These are phyloP conservation scores for Aspergillus neotritici DNA, from an alignment of 2,329 filamentous ascomycete species.

Conservation along the genomic window DNA sequence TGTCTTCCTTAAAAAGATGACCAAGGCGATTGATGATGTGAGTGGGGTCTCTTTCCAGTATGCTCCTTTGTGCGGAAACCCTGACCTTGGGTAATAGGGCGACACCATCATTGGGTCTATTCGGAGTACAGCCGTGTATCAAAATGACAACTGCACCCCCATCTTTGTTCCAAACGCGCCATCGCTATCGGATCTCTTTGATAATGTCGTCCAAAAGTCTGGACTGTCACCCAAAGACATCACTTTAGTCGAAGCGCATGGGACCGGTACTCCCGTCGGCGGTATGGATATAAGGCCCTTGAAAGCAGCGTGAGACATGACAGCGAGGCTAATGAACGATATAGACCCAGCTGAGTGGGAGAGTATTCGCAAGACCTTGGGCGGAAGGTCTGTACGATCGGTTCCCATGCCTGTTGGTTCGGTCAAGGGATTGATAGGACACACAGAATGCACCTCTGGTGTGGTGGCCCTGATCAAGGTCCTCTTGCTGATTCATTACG, in stretches of 20 bases:
- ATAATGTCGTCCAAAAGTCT: slow-evolving; percentile 13
- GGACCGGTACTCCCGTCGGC: slow-evolving; percentile 26
- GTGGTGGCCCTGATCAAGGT: slow-evolving; percentile 26
- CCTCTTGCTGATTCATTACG: slow-evolving; percentile 25
- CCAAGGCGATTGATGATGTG: slow-evolving; percentile 43
- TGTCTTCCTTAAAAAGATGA: slow-evolving; percentile 24
- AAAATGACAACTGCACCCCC: slow-evolving; percentile 22
- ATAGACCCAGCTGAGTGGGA: slow-evolving; percentile 22
- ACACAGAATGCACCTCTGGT: slow-evolving; percentile 30
- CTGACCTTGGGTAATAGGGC: no score
- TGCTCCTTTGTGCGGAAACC: no score
- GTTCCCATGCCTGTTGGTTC: slow-evolving; percentile 20
- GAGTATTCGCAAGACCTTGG: slow-evolving; percentile 17
- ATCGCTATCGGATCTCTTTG: slow-evolving; percentile 25
- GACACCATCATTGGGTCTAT: slow-evolving; percentile 43
- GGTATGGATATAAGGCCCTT: no score
- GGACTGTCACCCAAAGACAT: slow-evolving; percentile 18
- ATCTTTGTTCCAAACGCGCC: slow-evolving; percentile 12
- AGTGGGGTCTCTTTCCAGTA: no score
- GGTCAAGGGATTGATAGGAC: slow-evolving; percentile 23
- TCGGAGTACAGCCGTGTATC: slow-evolving; percentile 19
- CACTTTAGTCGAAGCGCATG: slow-evolving; percentile 29
- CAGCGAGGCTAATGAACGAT: no score
- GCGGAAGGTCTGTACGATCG: slow-evolving; percentile 1
- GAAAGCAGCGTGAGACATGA: no score